Percentiles rank a stretch among this genome's conserved stretches.
Evolutionary conservation across 768 basidiomycete species (phyloP).

Genomic region (Suillus variegatus): DNA sequence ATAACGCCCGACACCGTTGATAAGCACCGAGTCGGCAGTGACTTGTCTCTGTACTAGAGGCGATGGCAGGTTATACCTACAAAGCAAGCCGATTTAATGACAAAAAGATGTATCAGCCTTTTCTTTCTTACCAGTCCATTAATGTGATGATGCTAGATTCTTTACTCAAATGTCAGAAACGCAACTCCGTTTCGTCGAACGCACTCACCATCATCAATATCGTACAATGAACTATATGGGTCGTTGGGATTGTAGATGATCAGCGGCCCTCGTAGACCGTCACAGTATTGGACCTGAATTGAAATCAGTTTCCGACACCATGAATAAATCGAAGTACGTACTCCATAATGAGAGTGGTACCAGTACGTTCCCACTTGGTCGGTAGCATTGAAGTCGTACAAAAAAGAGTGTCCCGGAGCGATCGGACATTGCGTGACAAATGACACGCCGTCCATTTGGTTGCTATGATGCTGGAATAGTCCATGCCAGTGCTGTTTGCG

Average conservation of each 20-base stretch:
- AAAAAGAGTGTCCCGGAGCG: not conserved
- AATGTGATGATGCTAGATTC: not conserved
- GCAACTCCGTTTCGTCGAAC: not conserved
- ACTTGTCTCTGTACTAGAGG: not conserved
- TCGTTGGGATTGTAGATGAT: constrained; percentile 43
- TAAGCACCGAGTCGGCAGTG: constrained; percentile 13
- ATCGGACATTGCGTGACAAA: not conserved
- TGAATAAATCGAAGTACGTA: not conserved
- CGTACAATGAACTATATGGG: not conserved
- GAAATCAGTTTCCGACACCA: not conserved
- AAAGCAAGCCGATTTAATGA: not conserved
- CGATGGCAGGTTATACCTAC: not conserved
- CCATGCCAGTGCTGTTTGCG: constrained; percentile 1
- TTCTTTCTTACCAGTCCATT: not conserved
- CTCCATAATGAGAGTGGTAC: constrained; percentile 2
- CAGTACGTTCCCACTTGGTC: not conserved
- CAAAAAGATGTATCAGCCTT: too few relatives aligned
- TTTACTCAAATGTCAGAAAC: not conserved
- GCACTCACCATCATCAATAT: not conserved
- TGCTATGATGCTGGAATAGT: not conserved
- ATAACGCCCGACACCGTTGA: constrained; percentile 44
- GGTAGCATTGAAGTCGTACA: not conserved
- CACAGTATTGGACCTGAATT: constrained; percentile 47
- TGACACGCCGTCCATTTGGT: not conserved
- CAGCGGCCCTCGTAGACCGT: constrained; percentile 51